These are phyloP conservation scores for Tirmania nivea DNA, from an alignment of 495 filamentous ascomycete genomes.

Conservation along the genomic window DNA sequence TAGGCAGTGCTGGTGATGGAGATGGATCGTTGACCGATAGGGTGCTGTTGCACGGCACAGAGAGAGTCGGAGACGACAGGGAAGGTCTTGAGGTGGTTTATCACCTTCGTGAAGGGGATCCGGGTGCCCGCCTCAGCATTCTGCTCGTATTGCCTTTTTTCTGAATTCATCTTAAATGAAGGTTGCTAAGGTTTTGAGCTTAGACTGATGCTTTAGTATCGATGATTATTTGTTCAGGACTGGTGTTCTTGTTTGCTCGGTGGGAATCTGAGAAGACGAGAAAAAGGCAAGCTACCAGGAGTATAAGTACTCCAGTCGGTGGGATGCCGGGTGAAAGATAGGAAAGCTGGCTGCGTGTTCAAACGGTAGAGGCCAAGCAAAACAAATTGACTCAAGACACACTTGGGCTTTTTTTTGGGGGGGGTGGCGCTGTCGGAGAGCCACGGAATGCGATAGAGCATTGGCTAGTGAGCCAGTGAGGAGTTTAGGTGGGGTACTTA, in stretches of 20 bases:
- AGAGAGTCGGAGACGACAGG: constrained; percentile 67
- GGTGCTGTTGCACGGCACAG: constrained; percentile 51
- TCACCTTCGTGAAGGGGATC: constrained; percentile 4
- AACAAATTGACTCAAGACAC: neutral
- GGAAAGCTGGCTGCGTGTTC: neutral
- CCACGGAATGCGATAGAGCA: too few species aligned
- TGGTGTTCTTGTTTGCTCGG: too few species aligned
- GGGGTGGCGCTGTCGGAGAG: too few species aligned
- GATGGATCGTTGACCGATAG: constrained; percentile 61
- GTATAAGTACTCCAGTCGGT: neutral
- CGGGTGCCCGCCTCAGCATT: neutral
- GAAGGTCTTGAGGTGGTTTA: constrained; percentile 64
- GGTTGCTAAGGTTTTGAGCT: too few species aligned
- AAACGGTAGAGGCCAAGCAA: neutral
- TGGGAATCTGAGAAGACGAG: too few species aligned
- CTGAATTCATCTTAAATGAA: too few species aligned
- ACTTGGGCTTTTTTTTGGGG: too few species aligned
- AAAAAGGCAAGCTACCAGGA: neutral
- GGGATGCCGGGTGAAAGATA: neutral
- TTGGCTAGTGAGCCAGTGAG: too few species aligned
- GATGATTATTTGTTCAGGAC: too few species aligned
- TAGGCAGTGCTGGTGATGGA: constrained; percentile 48
- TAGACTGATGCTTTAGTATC: too few species aligned
- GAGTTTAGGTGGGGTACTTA: too few species aligned
- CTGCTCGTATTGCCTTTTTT: too few species aligned